These are phyloP conservation scores for Melanopsichium pennsylvanicum DNA, from an alignment of 1,284 basidiomycete species.

Conservation along the genomic window DNA sequence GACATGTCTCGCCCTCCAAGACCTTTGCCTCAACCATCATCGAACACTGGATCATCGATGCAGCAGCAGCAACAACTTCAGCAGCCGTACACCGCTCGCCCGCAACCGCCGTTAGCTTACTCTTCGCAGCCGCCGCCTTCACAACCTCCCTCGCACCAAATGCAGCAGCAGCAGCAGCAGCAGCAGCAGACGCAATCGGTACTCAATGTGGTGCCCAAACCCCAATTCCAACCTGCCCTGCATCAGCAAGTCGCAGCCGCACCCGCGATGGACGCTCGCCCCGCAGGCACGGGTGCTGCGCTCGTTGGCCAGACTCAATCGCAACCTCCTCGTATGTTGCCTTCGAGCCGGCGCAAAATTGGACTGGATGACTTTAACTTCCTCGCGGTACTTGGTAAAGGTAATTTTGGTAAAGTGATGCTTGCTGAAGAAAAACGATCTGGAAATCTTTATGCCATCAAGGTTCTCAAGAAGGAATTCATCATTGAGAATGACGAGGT, in stretches of 20 bases:
- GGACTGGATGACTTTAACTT: conserved; percentile 67
- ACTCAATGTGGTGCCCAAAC: too few species aligned
- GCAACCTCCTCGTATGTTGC: conserved; percentile 40
- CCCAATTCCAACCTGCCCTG: conserved; percentile 6
- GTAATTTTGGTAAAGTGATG: conserved; percentile 65
- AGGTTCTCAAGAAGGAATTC: conserved; percentile 64
- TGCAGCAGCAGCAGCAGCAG: conserved; percentile 16
- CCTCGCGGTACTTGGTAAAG: conserved; percentile 65
- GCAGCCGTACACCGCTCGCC: conserved; percentile 26
- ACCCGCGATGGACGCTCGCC: conserved; percentile 14
- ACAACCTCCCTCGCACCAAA: conserved; percentile 12
- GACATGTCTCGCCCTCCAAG: conserved; percentile 46
- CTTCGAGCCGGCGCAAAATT: conserved; percentile 77
- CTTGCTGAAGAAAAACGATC: conserved; percentile 61
- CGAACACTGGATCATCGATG: conserved; percentile 20
- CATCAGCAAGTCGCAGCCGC: conserved; percentile 6
- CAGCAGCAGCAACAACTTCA: conserved; percentile 34
- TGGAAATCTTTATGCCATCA: conserved; percentile 63
- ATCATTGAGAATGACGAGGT: conserved; percentile 66
- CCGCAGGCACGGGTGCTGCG: not conserved
- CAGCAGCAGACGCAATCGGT: too few species aligned
- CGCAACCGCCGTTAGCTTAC: conserved; percentile 21
- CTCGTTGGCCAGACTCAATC: conserved; percentile 6
- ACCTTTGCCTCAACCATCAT: conserved; percentile 40
- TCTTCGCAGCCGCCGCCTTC: conserved; percentile 7